Evolutionary conservation across 2,329 filamentous ascomycete genomes (phyloP).

Genomic region (Ceratocystis diversiconidia): DNA sequence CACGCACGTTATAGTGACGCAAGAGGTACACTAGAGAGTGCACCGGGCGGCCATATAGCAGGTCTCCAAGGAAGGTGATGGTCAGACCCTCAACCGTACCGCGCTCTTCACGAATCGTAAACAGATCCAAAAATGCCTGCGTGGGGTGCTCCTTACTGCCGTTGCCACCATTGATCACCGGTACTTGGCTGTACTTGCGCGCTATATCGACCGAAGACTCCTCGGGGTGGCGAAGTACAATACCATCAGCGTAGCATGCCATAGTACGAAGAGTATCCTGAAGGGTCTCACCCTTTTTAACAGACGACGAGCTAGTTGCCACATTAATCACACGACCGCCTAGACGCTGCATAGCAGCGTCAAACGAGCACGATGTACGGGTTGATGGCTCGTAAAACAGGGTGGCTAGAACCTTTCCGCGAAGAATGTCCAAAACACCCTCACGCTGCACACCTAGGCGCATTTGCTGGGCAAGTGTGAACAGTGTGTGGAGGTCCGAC

Average conservation of each 20-base stretch:
- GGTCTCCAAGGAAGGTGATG: constrained; percentile 89
- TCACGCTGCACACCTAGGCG: constrained; percentile 84
- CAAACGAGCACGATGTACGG: constrained; percentile 86
- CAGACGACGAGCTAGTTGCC: constrained; percentile 70
- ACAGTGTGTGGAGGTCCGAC: constrained; percentile 78
- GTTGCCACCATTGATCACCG: constrained; percentile 94
- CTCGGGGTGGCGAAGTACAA: constrained; percentile 88
- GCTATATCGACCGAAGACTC: constrained; percentile 69
- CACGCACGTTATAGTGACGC: constrained; percentile 84
- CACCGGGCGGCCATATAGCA: constrained; percentile 84
- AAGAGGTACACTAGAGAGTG: constrained; percentile 91
- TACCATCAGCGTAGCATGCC: constrained; percentile 83
- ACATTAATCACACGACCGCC: constrained; percentile 76
- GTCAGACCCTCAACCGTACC: constrained; percentile 90
- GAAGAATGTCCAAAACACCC: constrained; percentile 74
- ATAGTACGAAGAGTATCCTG: constrained; percentile 90
- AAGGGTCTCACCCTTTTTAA: constrained; percentile 85
- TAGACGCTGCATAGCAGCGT: constrained; percentile 95
- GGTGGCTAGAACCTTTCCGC: constrained; percentile 72
- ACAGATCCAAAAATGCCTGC: constrained; percentile 92
- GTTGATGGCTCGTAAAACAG: constrained; percentile 98
- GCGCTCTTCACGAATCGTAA: constrained; percentile 94
- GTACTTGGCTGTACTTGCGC: constrained; percentile 74
- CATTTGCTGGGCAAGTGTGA: constrained; percentile 97
- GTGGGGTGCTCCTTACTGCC: constrained; percentile 93